Evolutionary conservation across 257 asterid species (phyloP), one percentile per base, ranked within the genome.

Genomic region (Jacaranda mimosifolia): DNA sequence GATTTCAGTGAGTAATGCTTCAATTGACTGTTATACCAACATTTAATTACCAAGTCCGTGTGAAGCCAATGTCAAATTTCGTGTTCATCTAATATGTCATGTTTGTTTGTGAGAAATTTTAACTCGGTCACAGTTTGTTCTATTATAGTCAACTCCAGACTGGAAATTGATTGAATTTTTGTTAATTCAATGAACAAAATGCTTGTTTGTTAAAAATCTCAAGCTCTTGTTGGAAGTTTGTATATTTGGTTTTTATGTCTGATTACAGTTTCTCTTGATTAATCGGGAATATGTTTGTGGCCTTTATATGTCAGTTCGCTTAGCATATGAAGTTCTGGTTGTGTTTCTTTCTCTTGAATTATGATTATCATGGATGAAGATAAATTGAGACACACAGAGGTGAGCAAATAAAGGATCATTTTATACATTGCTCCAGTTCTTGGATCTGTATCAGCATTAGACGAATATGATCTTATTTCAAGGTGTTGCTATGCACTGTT

Each of bases 1-100:
- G 88, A 89, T 92, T 63, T 76, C 84, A 56, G 97, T 92, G 84
- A 89, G 97, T 87, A 66, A 70, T 81, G 74, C 75, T 79, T 79
- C 62, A 9, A 49, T 70, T 70, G 1, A 18, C 59, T 75, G 45
- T 62, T 67, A 52, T 67, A 62, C 64, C 73, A 26, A n/a, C 42
- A 48, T 45, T 14, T 11, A 8, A 58, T 56, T 73, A 35, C 32
- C 17, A 13, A 3, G 32, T 26, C 32, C 2, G 32, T 26, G 32
- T 55, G 18, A 11, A 45, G 19, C 17, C 19, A 52, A 4, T 57
- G 17, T 70, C 39, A 39, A 15, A 14, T 70, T n/a, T 70, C 6
- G 39, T 26, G 57, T 57, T 70, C 18, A 12, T 39, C 18, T 56
- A 32, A 46, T 52, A 17, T 75, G 32, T 17, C 55, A 9, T 51